Base-by-base conservation (phyloP, 768 basidiomycete species). In the Clathrus columnatus region DNA sequence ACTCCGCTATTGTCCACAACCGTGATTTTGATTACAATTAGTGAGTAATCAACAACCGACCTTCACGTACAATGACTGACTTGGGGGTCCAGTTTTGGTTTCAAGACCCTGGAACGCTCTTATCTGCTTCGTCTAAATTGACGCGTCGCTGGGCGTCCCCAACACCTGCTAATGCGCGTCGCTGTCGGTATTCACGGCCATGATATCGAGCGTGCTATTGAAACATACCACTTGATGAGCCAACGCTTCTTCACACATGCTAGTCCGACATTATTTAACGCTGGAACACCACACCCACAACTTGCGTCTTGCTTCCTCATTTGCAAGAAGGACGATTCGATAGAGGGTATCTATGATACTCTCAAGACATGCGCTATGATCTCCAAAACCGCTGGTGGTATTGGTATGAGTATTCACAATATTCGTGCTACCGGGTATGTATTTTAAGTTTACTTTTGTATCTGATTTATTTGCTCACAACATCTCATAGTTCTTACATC, bases 121-220 rank as follows among this genome's bases (percentile, higher is more conserved):
- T 99, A 99, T 70, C 83, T 98, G 5, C 84, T 99, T 42, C 85
- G 93, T 56, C 84, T 98, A 72, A 82, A 95, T 66, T 91, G 92
- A 42, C 88, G 89, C 57, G 91, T 95, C 47, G 94, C 93, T 42
- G 96, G 98, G 69, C 85, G 96, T 32, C 96, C 96, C 27, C 96
- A 98, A 64, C 96, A 98, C 69, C 90, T 98, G 83, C 86, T 98
- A 69, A 98, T 99, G 96, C 93, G 96, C 69, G 96, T 99, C 55
- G 91, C 96, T 46, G 92, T 98, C 46, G 95, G 95, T 41, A 93
- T 99, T 54, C 95, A 98, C 68, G 94, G 93, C 4, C 65, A 71
- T 7, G 88, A 98, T 68, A 80, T 97, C 54, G 91, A 95, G 20
- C 85, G 84, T 29, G 91, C 84, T 47, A 73, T 97, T 59, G 84